Evolutionary conservation across 257 asterid species (phyloP).

Genomic region (Parsonsia alboflavescens): DNA sequence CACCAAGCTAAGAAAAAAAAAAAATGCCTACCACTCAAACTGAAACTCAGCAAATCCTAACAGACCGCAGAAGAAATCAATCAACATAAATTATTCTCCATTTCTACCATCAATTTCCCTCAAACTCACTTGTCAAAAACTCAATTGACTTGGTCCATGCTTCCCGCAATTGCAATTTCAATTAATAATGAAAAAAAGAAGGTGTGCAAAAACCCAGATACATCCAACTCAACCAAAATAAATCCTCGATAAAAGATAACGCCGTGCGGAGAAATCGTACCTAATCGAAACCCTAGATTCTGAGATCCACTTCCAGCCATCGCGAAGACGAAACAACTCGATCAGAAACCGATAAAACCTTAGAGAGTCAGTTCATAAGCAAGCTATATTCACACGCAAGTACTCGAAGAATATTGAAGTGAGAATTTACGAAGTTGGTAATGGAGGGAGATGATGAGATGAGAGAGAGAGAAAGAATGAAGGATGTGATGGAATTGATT

Average conservation of each 20-base stretch:
- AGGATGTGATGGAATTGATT: slow-evolving; percentile 13
- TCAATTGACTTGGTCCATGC: neutral
- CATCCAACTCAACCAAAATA: neutral
- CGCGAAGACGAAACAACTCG: neutral
- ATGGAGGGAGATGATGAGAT: neutral
- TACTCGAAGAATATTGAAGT: neutral
- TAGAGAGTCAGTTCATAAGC: slow-evolving; percentile 7
- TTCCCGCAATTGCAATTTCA: neutral
- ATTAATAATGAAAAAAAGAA: neutral
- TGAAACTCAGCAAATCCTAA: neutral
- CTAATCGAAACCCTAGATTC: slow-evolving; percentile 23
- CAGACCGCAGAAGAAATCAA: neutral
- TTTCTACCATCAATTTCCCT: neutral
- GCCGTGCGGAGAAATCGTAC: neutral
- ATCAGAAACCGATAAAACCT: slow-evolving; percentile 5
- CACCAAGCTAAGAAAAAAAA: neutral
- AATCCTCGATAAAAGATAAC: neutral
- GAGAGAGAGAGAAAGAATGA: neutral
- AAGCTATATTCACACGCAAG: neutral
- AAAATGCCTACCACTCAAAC: neutral
- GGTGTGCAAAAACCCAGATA: neutral
- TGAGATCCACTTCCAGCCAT: slow-evolving; percentile 27
- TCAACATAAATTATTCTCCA: neutral
- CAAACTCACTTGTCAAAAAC: neutral
- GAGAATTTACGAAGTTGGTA: neutral